Evolutionary conservation across 345 rosid genomes (phyloP).

Genomic region (Populus davidiana): DNA sequence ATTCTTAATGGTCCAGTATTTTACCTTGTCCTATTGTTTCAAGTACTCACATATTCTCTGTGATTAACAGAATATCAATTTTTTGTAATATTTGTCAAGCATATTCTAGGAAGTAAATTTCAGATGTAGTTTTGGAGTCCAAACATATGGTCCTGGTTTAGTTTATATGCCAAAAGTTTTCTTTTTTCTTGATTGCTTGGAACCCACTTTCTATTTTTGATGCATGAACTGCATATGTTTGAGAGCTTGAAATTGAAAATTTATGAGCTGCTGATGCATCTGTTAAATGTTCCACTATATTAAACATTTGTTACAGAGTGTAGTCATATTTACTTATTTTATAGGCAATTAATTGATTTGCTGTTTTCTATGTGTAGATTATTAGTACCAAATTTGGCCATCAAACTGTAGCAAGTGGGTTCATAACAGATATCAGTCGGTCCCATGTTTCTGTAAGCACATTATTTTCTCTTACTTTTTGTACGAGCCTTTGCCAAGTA

Average conservation of each 20-base stretch:
- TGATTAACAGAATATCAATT: neutral
- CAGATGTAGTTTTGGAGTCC: neutral
- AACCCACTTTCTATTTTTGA: neutral
- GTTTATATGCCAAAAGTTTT: neutral
- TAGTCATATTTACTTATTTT: neutral
- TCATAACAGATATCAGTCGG: slow-evolving; percentile 60
- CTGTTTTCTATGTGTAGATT: slow-evolving; percentile 38
- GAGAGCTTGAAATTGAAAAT: neutral
- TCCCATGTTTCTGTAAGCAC: slow-evolving; percentile 75
- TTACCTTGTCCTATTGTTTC: neutral
- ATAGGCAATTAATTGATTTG: neutral
- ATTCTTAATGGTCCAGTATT: too few relatives aligned
- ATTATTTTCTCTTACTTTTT: neutral
- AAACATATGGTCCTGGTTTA: neutral
- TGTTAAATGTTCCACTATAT: neutral
- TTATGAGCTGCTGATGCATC: neutral
- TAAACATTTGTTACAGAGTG: neutral
- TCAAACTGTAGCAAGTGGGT: slow-evolving; percentile 68
- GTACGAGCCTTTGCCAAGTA: neutral
- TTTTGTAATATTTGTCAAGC: neutral
- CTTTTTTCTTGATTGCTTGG: neutral
- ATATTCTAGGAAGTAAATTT: neutral
- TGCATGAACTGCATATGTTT: neutral
- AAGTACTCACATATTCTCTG: neutral
- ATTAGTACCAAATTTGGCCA: slow-evolving; percentile 60